Conservation (phyloP, 306 rosid species). For the Glycine soja region DNA sequence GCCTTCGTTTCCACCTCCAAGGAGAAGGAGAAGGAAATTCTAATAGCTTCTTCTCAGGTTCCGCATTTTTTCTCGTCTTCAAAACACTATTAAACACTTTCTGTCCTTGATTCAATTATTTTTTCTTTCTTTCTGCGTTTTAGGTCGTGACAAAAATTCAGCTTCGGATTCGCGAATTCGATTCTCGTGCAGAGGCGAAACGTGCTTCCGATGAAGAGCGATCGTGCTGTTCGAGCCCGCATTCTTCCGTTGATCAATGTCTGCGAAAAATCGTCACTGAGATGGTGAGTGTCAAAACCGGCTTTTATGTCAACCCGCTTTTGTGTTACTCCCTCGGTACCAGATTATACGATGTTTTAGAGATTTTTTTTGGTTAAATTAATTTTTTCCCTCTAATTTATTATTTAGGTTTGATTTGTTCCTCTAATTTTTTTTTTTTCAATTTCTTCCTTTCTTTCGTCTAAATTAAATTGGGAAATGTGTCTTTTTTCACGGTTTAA, state of each 20-base stretch:
- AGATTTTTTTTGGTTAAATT: too few species aligned
- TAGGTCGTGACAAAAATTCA: slow-evolving; percentile 57
- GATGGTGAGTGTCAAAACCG: slow-evolving; percentile 43
- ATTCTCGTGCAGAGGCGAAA: slow-evolving; percentile 39
- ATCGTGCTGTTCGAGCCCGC: slow-evolving; percentile 15
- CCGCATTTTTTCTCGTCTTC: slow-evolving; percentile 13
- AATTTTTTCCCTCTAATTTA: too few species aligned
- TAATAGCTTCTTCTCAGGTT: slow-evolving; percentile 63
- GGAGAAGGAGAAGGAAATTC: slow-evolving; percentile 55
- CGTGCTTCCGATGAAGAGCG: slow-evolving; percentile 12
- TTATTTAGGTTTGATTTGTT: too few species aligned
- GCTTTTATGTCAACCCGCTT: slow-evolving; percentile 11
- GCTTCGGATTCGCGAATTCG: slow-evolving; percentile 46
- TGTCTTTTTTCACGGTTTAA: too few species aligned
- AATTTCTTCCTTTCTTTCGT: too few species aligned
- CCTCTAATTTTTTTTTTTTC: too few species aligned
- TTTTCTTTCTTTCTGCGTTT: neutral
- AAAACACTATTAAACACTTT: neutral
- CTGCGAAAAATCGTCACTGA: slow-evolving; percentile 39
- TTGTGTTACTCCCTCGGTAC: neutral
- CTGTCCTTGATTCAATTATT: neutral
- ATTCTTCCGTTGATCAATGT: slow-evolving; percentile 48
- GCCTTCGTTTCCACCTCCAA: slow-evolving; percentile 34
- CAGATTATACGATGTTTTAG: too few species aligned
- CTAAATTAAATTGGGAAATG: too few species aligned